Evolutionary conservation across 2,329 filamentous ascomycete genomes (phyloP).

Genomic region (Verticillium albo-atrum): DNA sequence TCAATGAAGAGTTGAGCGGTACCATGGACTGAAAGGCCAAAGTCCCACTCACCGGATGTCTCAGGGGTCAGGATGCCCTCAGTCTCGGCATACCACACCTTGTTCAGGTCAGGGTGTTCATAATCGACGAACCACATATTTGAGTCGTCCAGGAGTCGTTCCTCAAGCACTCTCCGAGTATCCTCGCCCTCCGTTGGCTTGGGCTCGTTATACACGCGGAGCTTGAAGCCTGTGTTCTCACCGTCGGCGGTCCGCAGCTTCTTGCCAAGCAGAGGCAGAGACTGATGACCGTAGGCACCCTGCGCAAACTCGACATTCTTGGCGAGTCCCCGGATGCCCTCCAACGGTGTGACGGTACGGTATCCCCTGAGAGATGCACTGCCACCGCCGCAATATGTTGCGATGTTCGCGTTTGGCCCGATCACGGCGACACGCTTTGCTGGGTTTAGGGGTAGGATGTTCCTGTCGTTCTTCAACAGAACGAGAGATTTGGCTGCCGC

Average conservation of each 20-base stretch:
- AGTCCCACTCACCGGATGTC: slow-evolving; percentile 17
- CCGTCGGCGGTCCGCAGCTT: slow-evolving; percentile 11
- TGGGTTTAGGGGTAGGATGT: not conserved
- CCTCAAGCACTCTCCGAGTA: slow-evolving; percentile 10
- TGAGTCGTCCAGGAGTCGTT: slow-evolving; percentile 9
- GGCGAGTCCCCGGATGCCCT: slow-evolving; percentile 20
- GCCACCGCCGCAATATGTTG: slow-evolving; percentile 24
- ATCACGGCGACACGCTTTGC: slow-evolving; percentile 28
- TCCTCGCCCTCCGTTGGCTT: slow-evolving; percentile 2
- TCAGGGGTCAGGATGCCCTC: slow-evolving; percentile 14
- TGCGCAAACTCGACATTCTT: not conserved
- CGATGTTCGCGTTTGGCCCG: slow-evolving; percentile 44
- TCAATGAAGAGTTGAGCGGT: slow-evolving; percentile 26
- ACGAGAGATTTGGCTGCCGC: slow-evolving; percentile 1
- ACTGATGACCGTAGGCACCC: slow-evolving; percentile 20
- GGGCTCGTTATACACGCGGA: slow-evolving; percentile 17
- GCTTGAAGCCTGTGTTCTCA: slow-evolving; percentile 3
- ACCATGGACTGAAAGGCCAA: slow-evolving; percentile 28
- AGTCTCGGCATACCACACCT: slow-evolving; percentile 14
- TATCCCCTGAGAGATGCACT: slow-evolving; percentile 24
- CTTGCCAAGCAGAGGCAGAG: slow-evolving; percentile 24
- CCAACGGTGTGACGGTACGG: slow-evolving; percentile 21
- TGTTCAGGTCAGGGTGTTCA: slow-evolving; percentile 11
- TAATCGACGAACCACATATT: slow-evolving; percentile 19
- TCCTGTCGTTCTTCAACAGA: slow-evolving; percentile 2